Evolutionary conservation across 345 rosid genomes (phyloP).

Genomic region (Citrus sp.): DNA sequence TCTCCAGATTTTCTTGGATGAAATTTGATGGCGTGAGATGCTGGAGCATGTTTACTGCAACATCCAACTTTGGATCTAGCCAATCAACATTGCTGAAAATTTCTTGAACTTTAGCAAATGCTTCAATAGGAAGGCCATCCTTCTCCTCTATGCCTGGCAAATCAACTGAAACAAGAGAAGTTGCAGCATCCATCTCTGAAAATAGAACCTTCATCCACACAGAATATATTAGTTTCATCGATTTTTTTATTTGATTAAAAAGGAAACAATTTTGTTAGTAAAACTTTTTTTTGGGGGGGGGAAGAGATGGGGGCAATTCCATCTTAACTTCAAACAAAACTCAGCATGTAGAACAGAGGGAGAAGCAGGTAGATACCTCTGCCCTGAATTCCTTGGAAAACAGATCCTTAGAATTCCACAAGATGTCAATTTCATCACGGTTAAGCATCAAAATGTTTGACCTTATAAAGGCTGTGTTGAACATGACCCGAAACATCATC

Average conservation of each 20-base stretch:
- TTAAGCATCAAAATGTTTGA: conserved; percentile 63
- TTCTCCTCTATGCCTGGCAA: conserved; percentile 48
- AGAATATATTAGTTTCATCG: conserved; percentile 16
- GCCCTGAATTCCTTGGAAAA: conserved; percentile 70
- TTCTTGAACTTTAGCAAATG: conserved; percentile 61
- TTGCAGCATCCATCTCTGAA: conserved; percentile 61
- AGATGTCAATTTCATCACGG: conserved; percentile 62
- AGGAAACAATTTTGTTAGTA: background rate
- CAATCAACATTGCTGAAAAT: conserved; percentile 56
- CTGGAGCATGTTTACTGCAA: conserved; percentile 45
- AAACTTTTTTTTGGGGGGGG: background rate
- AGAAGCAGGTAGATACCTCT: conserved; percentile 45
- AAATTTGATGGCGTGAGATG: conserved; percentile 46
- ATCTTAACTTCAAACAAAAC: conserved; percentile 7
- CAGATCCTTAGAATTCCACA: conserved; percentile 58
- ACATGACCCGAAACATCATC: conserved; percentile 76
- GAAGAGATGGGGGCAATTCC: background rate
- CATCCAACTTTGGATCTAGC: conserved; percentile 51
- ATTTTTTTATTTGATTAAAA: background rate
- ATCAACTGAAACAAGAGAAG: conserved; percentile 43
- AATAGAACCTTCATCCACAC: conserved; percentile 57
- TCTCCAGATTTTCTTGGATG: conserved; percentile 43
- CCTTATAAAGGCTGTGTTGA: conserved; percentile 69
- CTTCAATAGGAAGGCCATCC: conserved; percentile 67
- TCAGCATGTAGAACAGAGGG: background rate